A percentile compares a stretch with the other conserved stretches of the same genome.
phyloP scores from a whole-genome alignment of 257 asterid genomes.

The Lycium ferocissimum region DNA sequence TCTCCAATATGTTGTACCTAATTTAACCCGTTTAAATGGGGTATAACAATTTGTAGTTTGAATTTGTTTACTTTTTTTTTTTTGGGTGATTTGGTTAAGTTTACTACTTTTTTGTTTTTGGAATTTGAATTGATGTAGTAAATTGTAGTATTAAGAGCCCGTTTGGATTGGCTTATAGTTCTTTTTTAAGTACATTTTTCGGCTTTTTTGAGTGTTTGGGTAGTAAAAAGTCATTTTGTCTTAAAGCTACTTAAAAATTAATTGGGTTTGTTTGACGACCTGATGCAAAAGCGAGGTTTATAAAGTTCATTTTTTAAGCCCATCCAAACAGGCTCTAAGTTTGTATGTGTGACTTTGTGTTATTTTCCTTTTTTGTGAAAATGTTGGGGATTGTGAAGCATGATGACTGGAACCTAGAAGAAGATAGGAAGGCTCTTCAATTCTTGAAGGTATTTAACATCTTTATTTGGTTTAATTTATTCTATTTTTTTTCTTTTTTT shows the following conservation, averaged over 20 bases:
- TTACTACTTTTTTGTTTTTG: background rate
- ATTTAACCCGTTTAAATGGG: no score
- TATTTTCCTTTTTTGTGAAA: background rate
- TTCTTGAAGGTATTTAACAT: slow-evolving; percentile 61
- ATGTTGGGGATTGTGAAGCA: slow-evolving; percentile 58
- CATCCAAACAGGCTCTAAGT: no score
- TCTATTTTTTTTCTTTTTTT: background rate
- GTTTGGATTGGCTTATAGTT: no score
- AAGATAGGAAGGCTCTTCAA: slow-evolving; percentile 84
- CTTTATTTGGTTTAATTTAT: slow-evolving; percentile 3
- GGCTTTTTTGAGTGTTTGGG: no score
- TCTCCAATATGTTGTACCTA: no score
- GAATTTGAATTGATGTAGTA: background rate
- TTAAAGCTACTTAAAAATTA: no score
- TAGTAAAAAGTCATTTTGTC: no score
- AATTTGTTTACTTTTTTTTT: background rate
- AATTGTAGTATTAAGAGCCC: background rate
- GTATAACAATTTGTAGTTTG: background rate
- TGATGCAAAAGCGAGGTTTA: no score
- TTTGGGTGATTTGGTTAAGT: no score
- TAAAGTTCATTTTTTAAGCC: no score
- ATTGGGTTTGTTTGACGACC: no score
- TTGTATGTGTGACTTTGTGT: background rate
- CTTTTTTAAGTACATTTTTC: no score
- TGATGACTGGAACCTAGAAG: slow-evolving; percentile 88